These are phyloP conservation scores for Aspergillus tubingensis DNA, from an alignment of 2,329 filamentous ascomycete genomes.

Conservation along the genomic window DNA sequence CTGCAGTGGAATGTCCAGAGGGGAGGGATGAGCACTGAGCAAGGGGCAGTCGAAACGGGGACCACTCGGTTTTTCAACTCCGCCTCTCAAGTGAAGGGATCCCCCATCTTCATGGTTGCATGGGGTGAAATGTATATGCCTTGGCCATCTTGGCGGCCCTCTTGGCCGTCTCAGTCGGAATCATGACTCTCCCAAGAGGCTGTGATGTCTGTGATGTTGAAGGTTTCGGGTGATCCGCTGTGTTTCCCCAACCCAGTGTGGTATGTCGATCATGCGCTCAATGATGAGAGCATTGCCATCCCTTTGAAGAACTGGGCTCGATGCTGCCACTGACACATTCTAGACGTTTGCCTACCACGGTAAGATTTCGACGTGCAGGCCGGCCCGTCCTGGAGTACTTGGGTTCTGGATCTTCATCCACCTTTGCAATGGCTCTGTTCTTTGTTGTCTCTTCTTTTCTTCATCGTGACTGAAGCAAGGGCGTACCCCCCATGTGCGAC, in stretches of 20 bases:
- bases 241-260: slow-evolving; percentile 11
- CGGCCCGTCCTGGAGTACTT: slow-evolving; percentile 1
- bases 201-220: not conserved
- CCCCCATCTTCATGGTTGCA: slow-evolving; percentile 5
- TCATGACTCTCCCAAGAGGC: not conserved
- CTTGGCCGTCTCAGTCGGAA: slow-evolving; percentile 21
- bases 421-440: not conserved
- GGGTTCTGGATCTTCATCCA: not conserved
- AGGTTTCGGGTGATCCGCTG: slow-evolving; percentile 11
- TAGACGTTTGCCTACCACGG: slow-evolving; percentile 1
- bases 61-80: slow-evolving; percentile 3
- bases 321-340: slow-evolving; percentile 7
- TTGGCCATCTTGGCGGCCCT: slow-evolving; percentile 26
- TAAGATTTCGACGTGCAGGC: slow-evolving; percentile 5
- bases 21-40: slow-evolving; percentile 10
- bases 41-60: slow-evolving; percentile 18
- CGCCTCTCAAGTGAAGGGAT: not conserved
- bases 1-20: slow-evolving; percentile 25
- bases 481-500: slow-evolving; percentile 9
- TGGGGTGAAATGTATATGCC: slow-evolving; percentile 14
- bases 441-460: not conserved
- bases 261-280: slow-evolving; percentile 19
- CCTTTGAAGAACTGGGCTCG: not conserved
- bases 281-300: slow-evolving; percentile 1
- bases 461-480: slow-evolving; percentile 11